These are phyloP conservation scores for Diaporthe amygdali DNA, from an alignment of 2,329 filamentous ascomycete genomes.

Conservation along the genomic window DNA sequence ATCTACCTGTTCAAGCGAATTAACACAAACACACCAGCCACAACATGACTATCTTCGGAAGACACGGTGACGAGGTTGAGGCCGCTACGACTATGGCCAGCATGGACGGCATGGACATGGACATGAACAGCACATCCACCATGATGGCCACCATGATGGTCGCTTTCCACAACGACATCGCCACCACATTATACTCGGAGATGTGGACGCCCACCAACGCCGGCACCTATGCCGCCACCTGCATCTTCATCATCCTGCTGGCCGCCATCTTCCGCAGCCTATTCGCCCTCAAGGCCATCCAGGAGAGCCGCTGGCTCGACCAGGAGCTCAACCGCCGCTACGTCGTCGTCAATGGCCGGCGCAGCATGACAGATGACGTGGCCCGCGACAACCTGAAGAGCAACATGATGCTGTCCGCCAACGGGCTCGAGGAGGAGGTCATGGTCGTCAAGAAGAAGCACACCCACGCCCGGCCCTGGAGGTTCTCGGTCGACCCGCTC, in stretches of 20 bases:
- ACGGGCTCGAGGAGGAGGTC: constrained; percentile 83
- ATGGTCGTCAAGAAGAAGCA: constrained; percentile 69
- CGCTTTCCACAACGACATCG: constrained; percentile 64
- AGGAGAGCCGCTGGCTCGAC: constrained; percentile 70
- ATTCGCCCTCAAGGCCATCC: constrained; percentile 72
- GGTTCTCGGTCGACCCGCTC: constrained; percentile 79
- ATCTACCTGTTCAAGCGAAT: neutral
- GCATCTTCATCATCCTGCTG: constrained; percentile 87
- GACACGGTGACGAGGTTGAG: constrained; percentile 27
- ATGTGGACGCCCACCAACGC: constrained; percentile 75
- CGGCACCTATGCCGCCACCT: constrained; percentile 84
- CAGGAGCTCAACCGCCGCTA: constrained; percentile 77
- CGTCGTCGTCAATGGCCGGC: constrained; percentile 72
- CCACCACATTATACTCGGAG: constrained; percentile 61
- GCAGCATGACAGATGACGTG: constrained; percentile 62
- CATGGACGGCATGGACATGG: constrained; percentile 29
- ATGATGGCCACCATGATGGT: constrained; percentile 53
- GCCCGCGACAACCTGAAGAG: constrained; percentile 66
- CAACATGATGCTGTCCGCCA: constrained; percentile 70
- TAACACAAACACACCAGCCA: neutral
- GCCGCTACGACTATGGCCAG: constrained; percentile 31
- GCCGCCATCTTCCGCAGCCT: constrained; percentile 72
- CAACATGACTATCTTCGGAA: constrained; percentile 17
- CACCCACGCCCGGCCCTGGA: constrained; percentile 69
- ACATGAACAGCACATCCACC: constrained; percentile 26